These are phyloP conservation scores for Aspergillus novofumigatus DNA, from an alignment of 2,329 filamentous ascomycete genomes.

Conservation along the genomic window DNA sequence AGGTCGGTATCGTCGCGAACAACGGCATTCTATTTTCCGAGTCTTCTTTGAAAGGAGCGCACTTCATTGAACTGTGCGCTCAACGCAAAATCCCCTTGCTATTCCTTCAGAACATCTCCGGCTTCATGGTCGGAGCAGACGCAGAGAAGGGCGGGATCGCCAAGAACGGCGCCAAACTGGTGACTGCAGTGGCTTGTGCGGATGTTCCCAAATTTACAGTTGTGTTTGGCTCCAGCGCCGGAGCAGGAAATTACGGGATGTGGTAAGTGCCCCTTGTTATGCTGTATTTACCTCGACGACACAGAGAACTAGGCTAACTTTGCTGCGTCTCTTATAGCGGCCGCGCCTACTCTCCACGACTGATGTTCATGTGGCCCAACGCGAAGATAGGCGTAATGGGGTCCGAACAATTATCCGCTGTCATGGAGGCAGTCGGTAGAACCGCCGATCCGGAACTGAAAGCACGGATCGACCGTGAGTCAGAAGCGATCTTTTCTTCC, in stretches of 20 bases:
- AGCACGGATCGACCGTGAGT: conserved; percentile 82
- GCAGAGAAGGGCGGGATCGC: conserved; percentile 94
- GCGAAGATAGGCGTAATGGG: conserved; percentile 97
- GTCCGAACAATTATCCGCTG: conserved; percentile 79
- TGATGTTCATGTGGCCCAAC: conserved; percentile 97
- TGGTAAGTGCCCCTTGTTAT: conserved; percentile 51
- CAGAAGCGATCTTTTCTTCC: conserved; percentile 80
- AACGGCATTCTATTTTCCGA: conserved; percentile 92
- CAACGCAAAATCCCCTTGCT: conserved; percentile 86
- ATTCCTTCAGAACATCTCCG: conserved; percentile 94
- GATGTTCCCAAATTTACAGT: conserved; percentile 96
- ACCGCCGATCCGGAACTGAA: conserved; percentile 75
- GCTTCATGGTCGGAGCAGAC: conserved; percentile 95
- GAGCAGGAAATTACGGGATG: conserved; percentile 98
- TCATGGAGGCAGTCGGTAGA: conserved; percentile 93
- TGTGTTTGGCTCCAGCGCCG: conserved; percentile 87
- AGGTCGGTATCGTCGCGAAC: conserved; percentile 90
- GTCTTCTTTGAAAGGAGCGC: conserved; percentile 85
- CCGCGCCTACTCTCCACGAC: conserved; percentile 82
- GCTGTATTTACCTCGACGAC: background rate
- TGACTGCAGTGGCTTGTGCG: conserved; percentile 89
- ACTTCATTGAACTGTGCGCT: conserved; percentile 92
- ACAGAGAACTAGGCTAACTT: conserved; percentile 6
- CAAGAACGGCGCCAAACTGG: conserved; percentile 95
- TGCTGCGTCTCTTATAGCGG: conserved; percentile 50